Conservation (phyloP, 2,329 filamentous ascomycete species). For the Epichloe gansuensis region DNA sequence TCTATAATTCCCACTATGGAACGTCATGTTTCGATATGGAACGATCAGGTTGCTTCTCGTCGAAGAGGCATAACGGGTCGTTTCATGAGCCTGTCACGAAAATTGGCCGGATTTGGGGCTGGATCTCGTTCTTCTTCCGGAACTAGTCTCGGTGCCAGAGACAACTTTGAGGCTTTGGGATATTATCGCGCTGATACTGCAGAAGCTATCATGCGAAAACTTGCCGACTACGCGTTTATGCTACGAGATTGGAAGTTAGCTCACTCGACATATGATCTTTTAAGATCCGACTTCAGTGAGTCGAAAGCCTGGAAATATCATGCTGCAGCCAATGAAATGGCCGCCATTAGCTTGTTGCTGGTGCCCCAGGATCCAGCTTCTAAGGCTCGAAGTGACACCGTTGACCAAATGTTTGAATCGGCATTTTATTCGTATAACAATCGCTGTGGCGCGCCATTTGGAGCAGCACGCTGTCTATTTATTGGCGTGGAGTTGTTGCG, state of each 20-base stretch:
- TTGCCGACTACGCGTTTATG: slow-evolving; percentile 96
- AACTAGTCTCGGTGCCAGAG: slow-evolving; percentile 35
- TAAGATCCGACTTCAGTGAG: slow-evolving; percentile 80
- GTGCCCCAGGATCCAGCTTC: slow-evolving; percentile 58
- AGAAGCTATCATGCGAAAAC: slow-evolving; percentile 83
- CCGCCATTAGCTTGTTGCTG: slow-evolving; percentile 70
- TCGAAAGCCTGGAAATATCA: slow-evolving; percentile 97
- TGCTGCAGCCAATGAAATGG: slow-evolving; percentile 91
- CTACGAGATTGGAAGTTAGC: slow-evolving; percentile 91
- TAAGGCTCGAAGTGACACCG: slow-evolving; percentile 66
- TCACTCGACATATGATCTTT: slow-evolving; percentile 79
- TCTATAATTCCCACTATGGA: slow-evolving; percentile 96
- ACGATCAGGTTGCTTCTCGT: slow-evolving; percentile 88
- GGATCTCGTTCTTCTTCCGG: slow-evolving; percentile 48
- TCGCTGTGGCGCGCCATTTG: slow-evolving; percentile 66
- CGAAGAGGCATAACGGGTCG: slow-evolving; percentile 79
- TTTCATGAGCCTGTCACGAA: slow-evolving; percentile 89
- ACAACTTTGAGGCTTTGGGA: slow-evolving; percentile 69
- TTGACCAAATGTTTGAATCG: slow-evolving; percentile 80
- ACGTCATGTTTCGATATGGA: slow-evolving; percentile 81
- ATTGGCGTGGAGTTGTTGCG: slow-evolving; percentile 74
- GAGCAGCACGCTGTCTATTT: slow-evolving; percentile 64
- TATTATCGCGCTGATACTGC: slow-evolving; percentile 76
- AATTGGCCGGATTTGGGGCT: slow-evolving; percentile 73
- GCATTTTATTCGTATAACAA: slow-evolving; percentile 89